Conservation (phyloP, 139 green algal genomes). For the Closterium sp. region DNA sequence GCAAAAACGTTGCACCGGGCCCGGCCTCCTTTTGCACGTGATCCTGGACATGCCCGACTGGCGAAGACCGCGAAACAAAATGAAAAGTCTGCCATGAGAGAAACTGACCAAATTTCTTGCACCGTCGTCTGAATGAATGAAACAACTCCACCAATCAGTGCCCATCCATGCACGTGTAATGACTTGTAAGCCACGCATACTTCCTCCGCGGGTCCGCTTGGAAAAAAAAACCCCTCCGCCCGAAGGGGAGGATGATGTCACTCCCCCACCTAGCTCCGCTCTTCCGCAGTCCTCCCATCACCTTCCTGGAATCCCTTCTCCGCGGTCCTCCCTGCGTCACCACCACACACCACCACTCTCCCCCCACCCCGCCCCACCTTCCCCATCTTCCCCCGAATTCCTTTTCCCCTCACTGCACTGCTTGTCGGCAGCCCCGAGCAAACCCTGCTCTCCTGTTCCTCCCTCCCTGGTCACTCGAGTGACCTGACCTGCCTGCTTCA, state of each 20-base stretch:
- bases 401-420: too few species aligned
- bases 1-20: too few species aligned
- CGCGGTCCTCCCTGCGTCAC: not conserved
- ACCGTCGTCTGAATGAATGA: not conserved
- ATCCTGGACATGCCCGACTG: not conserved
- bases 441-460: not conserved
- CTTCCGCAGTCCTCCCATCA: not conserved
- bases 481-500: not conserved
- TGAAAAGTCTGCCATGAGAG: not conserved
- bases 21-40: too few species aligned
- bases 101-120: not conserved
- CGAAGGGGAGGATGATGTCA: too few species aligned
- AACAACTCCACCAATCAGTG: not conserved
- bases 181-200: not conserved
- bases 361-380: not conserved
- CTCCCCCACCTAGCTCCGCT: too few species aligned
- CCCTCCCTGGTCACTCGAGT: not conserved
- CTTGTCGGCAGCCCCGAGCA: too few species aligned
- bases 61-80: not conserved
- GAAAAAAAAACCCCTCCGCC: not conserved
- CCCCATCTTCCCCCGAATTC: not conserved
- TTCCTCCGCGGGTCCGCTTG: not conserved
- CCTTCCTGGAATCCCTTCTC: not conserved
- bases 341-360: not conserved
- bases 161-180: not conserved